A percentile compares a stretch with the other conserved stretches of the same genome.
phyloP scores from a whole-genome alignment of 768 basidiomycete species.

The Mycena amicta region DNA sequence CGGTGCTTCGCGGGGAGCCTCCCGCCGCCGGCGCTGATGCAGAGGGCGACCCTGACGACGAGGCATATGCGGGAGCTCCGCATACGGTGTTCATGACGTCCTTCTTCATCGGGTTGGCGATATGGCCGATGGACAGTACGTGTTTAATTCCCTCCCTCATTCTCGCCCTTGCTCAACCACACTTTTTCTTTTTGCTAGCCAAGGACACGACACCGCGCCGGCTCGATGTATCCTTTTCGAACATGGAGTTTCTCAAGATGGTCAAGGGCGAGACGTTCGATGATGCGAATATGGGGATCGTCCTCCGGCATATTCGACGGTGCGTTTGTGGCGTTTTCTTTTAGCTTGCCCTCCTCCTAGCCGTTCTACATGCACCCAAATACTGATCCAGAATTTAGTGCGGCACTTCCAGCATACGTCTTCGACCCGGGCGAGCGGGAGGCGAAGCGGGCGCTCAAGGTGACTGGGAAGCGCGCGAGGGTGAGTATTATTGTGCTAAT shows the following conservation, averaged over 20 bases:
- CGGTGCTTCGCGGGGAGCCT: constrained; percentile 86
- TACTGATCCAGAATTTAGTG: too few relatives aligned
- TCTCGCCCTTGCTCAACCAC: not conserved
- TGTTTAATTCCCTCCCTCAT: constrained; percentile 23
- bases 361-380: too few relatives aligned
- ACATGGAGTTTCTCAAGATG: constrained; percentile 70
- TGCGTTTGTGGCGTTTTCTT: not conserved
- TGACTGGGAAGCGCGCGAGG: constrained; percentile 58
- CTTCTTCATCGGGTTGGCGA: constrained; percentile 94
- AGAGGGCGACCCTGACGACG: constrained; percentile 47
- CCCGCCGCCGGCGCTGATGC: not conserved
- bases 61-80: constrained; percentile 72
- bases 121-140: constrained; percentile 87
- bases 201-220: constrained; percentile 1
- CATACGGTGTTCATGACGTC: constrained; percentile 88
- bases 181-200: not conserved
- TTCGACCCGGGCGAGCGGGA: constrained; percentile 65
- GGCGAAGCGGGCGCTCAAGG: constrained; percentile 31
- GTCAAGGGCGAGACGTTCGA: constrained; percentile 75
- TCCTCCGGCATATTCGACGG: constrained; percentile 58
- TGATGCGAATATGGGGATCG: constrained; percentile 70
- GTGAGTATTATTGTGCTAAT: constrained; percentile 25
- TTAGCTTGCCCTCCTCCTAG: not conserved
- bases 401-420: constrained; percentile 60
- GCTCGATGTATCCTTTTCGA: constrained; percentile 69